Evolutionary conservation across 1,284 basidiomycete species (phyloP), one percentile per base, ranked within the genome.

Genomic region (Ganoderma lingzhi): DNA sequence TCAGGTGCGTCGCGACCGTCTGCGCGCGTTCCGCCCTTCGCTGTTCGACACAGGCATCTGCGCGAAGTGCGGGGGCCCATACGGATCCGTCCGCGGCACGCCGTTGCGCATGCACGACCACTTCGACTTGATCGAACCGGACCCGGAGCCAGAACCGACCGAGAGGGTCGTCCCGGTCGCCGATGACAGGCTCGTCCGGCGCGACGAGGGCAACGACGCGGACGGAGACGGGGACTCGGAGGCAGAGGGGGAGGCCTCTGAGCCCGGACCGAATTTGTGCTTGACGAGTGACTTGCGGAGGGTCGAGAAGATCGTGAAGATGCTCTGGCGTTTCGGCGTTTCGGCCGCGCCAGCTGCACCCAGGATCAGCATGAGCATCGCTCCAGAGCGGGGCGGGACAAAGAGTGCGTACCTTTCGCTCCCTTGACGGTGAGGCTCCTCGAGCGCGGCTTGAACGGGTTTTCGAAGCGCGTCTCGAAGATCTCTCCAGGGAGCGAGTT

Each of bases 401-500:
- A 8, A 15, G 15, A 17, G 23, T 30, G 45, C 66, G 14, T 41
- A 67, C 66, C 61, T 58, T 62, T 28, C 2, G 45, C 35, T 4
- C 32, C 15, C 3, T 39, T 61, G 10, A 42, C 15, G 8, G 51
- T 39, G 12, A 23, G 6, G 39, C 23, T n/a, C 60, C 39, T n/a
- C 60, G n/a, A 39, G 30, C 23, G 48, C 51, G 23, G 19, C 67
- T 66, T 68, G 58, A 73, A 60, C 19, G 72, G 72, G 51, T 67
- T 69, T 62, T 73, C 72, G 59, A 66, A 73, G 17, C 72, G 67
- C 48, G 42, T 60, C 66, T 69, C 70, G 35, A 69, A 68, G 2
- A 70, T 32, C 58, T 67, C 69, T 9, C 30, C 17, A 0, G 70
- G 51, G 6, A 73, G 55, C n/a, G 65, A 69, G 66, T 71, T 69